Evolutionary conservation across 495 filamentous ascomycete species (phyloP).

Genomic region (Aspergillus bridgeri): DNA sequence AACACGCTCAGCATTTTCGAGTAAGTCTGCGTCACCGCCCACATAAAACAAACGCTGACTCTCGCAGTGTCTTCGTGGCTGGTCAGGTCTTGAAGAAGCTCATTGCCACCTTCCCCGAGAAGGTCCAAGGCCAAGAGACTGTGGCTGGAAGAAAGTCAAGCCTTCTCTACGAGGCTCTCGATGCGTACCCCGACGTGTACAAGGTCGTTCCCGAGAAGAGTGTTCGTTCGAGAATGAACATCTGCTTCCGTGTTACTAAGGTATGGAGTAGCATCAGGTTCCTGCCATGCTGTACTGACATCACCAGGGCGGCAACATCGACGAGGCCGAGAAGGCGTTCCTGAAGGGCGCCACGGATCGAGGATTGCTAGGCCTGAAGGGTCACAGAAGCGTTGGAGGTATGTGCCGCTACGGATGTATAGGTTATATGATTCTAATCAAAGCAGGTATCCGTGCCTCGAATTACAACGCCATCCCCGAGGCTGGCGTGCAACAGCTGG

Average conservation of each 20-base stretch:
- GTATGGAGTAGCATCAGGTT: slow-evolving; percentile 19
- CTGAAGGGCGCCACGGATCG: slow-evolving; percentile 62
- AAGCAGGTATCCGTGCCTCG: slow-evolving; percentile 28
- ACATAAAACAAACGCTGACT: background rate
- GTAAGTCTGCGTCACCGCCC: slow-evolving; percentile 23
- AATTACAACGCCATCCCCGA: slow-evolving; percentile 61
- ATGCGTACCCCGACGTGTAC: slow-evolving; percentile 66
- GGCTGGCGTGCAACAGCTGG: slow-evolving; percentile 56
- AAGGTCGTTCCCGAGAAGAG: slow-evolving; percentile 67
- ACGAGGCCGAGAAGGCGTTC: slow-evolving; percentile 72
- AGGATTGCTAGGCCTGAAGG: slow-evolving; percentile 70
- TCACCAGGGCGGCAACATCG: slow-evolving; percentile 43
- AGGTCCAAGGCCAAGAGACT: slow-evolving; percentile 39
- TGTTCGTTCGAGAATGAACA: slow-evolving; percentile 83
- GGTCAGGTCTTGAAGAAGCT: slow-evolving; percentile 79
- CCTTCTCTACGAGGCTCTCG: slow-evolving; percentile 70
- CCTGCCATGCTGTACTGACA: background rate
- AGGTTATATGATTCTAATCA: slow-evolving; percentile 5
- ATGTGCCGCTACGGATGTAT: slow-evolving; percentile 57
- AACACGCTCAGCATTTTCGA: slow-evolving; percentile 95
- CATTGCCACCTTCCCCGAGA: slow-evolving; percentile 20
- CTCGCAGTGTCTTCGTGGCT: slow-evolving; percentile 70
- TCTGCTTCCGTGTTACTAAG: slow-evolving; percentile 74
- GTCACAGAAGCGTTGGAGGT: slow-evolving; percentile 77
- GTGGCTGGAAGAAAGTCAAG: slow-evolving; percentile 67